Conservation (phyloP, 495 filamentous ascomycete genomes). For the Talaromyces adpressus region DNA sequence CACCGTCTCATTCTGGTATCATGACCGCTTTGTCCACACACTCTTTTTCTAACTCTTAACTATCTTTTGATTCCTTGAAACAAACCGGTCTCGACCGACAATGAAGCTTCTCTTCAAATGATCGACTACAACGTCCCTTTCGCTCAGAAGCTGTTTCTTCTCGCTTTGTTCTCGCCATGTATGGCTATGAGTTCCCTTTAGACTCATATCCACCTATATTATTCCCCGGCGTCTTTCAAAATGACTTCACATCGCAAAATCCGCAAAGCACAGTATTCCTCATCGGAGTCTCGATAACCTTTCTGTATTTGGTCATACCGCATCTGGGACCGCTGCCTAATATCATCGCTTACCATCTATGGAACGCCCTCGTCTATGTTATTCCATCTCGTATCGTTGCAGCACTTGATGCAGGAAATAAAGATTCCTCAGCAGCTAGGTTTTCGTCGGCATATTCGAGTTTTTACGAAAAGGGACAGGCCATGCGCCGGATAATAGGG, state of each 20-base stretch:
- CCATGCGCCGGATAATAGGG: conserved; percentile 59
- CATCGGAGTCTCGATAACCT: conserved; percentile 18
- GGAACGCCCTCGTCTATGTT: conserved; percentile 56
- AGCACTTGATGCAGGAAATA: conserved; percentile 44
- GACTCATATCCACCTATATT: conserved; percentile 17
- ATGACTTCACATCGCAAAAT: conserved; percentile 26
- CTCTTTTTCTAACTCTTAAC: background rate
- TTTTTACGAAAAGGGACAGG: conserved; percentile 52
- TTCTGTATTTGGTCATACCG: conserved; percentile 21
- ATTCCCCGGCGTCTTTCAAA: conserved; percentile 19
- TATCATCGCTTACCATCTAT: conserved; percentile 32
- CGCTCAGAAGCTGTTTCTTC: background rate
- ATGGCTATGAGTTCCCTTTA: conserved; percentile 26
- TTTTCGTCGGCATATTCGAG: conserved; percentile 15
- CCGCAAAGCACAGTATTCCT: conserved; percentile 21
- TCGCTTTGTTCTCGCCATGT: conserved; percentile 30
- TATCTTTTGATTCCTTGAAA: background rate
- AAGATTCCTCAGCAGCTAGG: conserved; percentile 13
- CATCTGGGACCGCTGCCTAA: conserved; percentile 23
- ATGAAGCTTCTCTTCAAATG: background rate
- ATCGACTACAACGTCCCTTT: background rate
- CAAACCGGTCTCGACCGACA: background rate
- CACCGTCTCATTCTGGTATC: background rate
- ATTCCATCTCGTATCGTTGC: conserved; percentile 55
- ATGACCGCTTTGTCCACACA: background rate